Conservation (phyloP, 192 early-diverging fungal species). For the Allomyces arbusculus region DNA sequence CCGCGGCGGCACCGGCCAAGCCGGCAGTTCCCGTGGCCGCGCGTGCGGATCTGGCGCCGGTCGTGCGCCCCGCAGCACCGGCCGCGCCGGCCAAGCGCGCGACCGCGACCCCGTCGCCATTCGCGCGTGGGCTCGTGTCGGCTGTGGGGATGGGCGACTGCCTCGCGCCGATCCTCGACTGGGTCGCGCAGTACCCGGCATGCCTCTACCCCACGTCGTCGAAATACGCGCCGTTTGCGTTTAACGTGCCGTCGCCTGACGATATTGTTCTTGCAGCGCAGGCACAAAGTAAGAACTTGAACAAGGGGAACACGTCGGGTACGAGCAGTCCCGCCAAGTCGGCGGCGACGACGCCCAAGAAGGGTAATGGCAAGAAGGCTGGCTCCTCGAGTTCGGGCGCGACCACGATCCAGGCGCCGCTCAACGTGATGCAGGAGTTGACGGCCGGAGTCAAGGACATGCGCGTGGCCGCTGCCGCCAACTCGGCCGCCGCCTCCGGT, state of each 20-base stretch:
- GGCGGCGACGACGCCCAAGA: not conserved
- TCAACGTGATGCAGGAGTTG: no score
- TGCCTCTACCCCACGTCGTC: not conserved
- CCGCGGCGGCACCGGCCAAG: no score
- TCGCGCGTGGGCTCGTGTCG: not conserved
- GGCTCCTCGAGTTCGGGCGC: not conserved
- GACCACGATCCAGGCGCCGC: not conserved
- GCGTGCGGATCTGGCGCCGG: no score
- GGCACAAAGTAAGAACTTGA: not conserved
- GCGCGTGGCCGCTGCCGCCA: not conserved
- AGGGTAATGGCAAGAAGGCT: not conserved
- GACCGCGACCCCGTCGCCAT: not conserved
- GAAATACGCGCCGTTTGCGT: not conserved
- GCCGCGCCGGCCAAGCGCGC: not conserved
- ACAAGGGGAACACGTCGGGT: not conserved
- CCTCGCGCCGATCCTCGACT: not conserved
- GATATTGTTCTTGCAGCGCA: not conserved
- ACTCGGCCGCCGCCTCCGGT: not conserved
- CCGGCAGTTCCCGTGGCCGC: no score
- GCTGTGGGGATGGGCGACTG: not conserved
- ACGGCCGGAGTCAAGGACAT: not conserved
- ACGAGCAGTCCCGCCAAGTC: not conserved
- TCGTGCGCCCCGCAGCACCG: no score
- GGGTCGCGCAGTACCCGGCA: not conserved
- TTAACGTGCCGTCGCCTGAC: not conserved